These are phyloP conservation scores for Fraxinus velutina DNA, from an alignment of 305 asterid species.

Conservation along the genomic window DNA sequence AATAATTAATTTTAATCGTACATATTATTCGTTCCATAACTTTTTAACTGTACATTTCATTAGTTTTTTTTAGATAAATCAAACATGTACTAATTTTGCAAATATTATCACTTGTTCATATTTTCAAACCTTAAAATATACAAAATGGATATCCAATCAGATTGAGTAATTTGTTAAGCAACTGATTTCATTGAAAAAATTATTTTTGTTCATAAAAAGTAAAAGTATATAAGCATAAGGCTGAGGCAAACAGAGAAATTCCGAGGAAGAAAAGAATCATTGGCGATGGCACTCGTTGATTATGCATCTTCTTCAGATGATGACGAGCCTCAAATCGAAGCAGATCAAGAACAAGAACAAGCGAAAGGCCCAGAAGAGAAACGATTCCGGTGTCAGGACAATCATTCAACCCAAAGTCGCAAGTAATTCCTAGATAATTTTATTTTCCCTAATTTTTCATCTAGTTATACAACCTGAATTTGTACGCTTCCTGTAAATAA, in stretches of 20 bases:
- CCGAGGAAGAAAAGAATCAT: neutral
- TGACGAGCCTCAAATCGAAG: conserved; percentile 32
- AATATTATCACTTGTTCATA: neutral
- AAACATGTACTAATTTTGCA: neutral
- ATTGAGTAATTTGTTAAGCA: neutral
- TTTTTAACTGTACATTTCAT: too few species aligned
- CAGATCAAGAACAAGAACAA: neutral
- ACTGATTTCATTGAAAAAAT: neutral
- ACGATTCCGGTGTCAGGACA: conserved; percentile 27
- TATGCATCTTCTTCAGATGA: conserved; percentile 73
- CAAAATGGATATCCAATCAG: neutral
- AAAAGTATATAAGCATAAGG: neutral
- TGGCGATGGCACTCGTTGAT: conserved; percentile 70
- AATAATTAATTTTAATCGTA: too few species aligned
- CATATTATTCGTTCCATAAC: too few species aligned
- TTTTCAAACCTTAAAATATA: neutral
- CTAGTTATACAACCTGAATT: neutral
- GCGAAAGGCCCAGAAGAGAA: conserved; percentile 19
- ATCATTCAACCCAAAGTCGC: conserved; percentile 17
- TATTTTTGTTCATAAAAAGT: too few species aligned
- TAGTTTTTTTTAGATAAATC: neutral
- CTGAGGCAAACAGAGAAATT: neutral
- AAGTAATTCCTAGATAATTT: conserved; percentile 26
- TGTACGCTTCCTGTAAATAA: conserved; percentile 8
- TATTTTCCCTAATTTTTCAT: neutral